These are phyloP conservation scores for Ogataea polymorpha DNA, from an alignment of 805 yeast genomes.

Conservation along the genomic window DNA sequence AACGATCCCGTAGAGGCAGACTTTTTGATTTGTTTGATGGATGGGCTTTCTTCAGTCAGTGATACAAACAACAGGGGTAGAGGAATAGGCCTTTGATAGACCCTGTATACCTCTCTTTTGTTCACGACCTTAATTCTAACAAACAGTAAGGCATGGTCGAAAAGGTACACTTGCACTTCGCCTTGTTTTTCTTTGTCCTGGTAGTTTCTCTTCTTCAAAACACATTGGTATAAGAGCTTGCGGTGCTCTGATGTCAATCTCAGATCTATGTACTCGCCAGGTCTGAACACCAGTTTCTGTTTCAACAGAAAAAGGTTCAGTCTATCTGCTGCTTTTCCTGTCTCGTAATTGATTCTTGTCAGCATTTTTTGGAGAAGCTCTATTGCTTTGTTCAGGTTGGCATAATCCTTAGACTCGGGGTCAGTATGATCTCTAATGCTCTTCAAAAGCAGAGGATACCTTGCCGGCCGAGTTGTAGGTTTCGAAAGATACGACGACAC, in stretches of 20 bases:
- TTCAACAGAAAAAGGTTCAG: slow-evolving; percentile 84
- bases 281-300: slow-evolving; percentile 76
- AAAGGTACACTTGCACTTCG: slow-evolving; percentile 78
- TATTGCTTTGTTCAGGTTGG: slow-evolving; percentile 66
- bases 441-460: slow-evolving; percentile 81
- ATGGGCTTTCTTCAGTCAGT: slow-evolving; percentile 75
- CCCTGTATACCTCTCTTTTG: slow-evolving; percentile 88
- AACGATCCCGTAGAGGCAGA: slow-evolving; percentile 36
- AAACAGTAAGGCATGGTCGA: slow-evolving; percentile 84
- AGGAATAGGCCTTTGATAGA: slow-evolving; percentile 85
- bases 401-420: slow-evolving; percentile 70
- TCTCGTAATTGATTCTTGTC: slow-evolving; percentile 75
- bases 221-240: slow-evolving; percentile 74
- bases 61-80: slow-evolving; percentile 71
- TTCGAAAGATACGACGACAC: slow-evolving; percentile 90
- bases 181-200: slow-evolving; percentile 72
- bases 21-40: slow-evolving; percentile 44
- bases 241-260: slow-evolving; percentile 80
- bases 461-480: slow-evolving; percentile 93
- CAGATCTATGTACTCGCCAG: slow-evolving; percentile 82
- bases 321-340: slow-evolving; percentile 92
- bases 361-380: slow-evolving; percentile 73
- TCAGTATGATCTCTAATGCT: slow-evolving; percentile 81
- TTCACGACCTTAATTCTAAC: slow-evolving; percentile 83
- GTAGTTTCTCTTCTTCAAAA: slow-evolving; percentile 63